Conservation (phyloP, 176 grass and related monocot genomes). For the Bolboschoenus planiculmis region DNA sequence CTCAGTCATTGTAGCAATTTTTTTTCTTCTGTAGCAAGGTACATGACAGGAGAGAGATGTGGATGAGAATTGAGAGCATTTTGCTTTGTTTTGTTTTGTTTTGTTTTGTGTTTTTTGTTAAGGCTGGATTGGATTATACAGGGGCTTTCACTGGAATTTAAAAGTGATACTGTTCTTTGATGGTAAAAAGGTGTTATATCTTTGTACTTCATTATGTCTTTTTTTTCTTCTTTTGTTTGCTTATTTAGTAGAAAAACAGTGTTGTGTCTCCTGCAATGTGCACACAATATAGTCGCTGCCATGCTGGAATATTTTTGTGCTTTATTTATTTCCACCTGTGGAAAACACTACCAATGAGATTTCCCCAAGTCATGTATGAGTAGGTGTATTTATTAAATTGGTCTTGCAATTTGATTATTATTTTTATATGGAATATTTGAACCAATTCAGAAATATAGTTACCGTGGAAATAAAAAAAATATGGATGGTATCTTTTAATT, state of each 20-base stretch:
- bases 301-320: not conserved
- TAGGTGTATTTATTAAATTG: not conserved
- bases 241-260: not conserved
- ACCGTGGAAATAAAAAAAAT: too few relatives aligned
- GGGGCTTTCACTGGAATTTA: not conserved
- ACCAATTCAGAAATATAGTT: too few relatives aligned
- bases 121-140: not conserved
- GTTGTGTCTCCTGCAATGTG: not conserved
- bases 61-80: too few relatives aligned
- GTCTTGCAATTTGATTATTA: not conserved
- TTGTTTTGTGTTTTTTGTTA: not conserved
- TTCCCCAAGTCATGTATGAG: not conserved
- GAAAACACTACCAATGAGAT: not conserved
- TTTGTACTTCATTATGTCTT: not conserved
- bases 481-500: too few relatives aligned
- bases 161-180: not conserved
- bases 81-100: too few relatives aligned
- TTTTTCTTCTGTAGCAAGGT: not conserved
- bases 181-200: not conserved
- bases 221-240: not conserved
- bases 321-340: not conserved
- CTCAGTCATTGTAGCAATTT: not conserved
- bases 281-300: not conserved
- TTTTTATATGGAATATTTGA: too few relatives aligned
- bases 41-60: not conserved